Conservation (phyloP, 2,329 filamentous ascomycete species). For the Ampelomyces quisqualis region DNA sequence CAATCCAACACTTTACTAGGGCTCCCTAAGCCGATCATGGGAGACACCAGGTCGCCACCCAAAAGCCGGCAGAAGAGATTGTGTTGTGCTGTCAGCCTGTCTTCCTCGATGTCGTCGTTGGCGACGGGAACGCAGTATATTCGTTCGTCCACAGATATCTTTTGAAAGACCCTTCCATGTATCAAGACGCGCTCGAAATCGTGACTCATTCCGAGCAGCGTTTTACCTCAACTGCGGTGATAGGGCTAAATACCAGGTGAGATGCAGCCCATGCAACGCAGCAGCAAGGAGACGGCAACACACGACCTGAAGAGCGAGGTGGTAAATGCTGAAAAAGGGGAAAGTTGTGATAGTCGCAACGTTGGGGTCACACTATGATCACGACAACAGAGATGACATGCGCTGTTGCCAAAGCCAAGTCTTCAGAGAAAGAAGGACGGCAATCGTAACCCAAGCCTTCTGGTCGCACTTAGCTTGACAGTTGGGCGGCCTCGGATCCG, state of each 20-base stretch:
- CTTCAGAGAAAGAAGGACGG: conserved; percentile 7
- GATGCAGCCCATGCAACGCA: background rate
- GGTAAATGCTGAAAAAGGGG: too few relatives aligned
- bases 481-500: conserved; percentile 4
- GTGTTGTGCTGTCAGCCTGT: conserved; percentile 40
- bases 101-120: conserved; percentile 42
- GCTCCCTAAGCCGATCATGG: conserved; percentile 25
- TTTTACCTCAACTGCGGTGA: background rate
- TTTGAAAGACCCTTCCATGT: conserved; percentile 44
- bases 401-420: conserved; percentile 10
- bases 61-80: conserved; percentile 36
- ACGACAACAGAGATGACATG: conserved; percentile 3
- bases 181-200: conserved; percentile 31
- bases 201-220: conserved; percentile 15
- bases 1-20: conserved; percentile 43
- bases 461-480: background rate
- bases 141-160: conserved; percentile 38
- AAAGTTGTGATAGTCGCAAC: background rate
- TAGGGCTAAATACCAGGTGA: background rate
- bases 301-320: background rate
- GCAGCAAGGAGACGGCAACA: background rate
- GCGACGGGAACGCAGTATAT: conserved; percentile 45
- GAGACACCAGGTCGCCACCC: conserved; percentile 32
- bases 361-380: conserved; percentile 2
- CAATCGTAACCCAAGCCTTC: background rate